phyloP scores from a whole-genome alignment of 495 filamentous ascomycete genomes.

The Tirmania nivea region DNA sequence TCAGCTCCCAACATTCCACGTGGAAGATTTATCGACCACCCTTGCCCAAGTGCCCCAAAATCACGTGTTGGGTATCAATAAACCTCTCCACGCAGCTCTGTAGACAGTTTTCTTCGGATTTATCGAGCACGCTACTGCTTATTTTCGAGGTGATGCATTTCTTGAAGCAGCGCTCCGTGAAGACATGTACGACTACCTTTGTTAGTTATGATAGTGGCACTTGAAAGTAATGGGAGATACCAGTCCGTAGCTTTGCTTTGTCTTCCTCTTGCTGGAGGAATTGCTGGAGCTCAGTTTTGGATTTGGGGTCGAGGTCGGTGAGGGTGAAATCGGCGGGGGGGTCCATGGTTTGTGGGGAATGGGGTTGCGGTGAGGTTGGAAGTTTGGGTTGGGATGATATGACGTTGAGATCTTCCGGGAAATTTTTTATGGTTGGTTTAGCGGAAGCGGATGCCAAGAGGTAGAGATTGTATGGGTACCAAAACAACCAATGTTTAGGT shows the following conservation, averaged over 20 bases:
- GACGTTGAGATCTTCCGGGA: no score
- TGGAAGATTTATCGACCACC: no score
- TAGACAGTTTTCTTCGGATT: conserved; percentile 54
- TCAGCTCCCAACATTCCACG: no score
- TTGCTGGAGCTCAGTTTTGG: conserved; percentile 70
- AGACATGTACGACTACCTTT: conserved; percentile 45
- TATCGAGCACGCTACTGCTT: conserved; percentile 44
- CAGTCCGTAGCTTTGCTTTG: conserved; percentile 55
- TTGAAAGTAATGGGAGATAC: conserved; percentile 25
- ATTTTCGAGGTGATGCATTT: conserved; percentile 55
- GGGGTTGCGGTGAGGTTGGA: no score
- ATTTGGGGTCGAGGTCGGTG: conserved; percentile 51
- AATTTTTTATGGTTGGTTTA: no score
- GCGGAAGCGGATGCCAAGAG: no score
- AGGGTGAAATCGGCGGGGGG: conserved; percentile 31
- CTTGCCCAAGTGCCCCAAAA: conserved; percentile 49
- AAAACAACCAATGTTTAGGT: no score
- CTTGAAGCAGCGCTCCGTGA: conserved; percentile 80
- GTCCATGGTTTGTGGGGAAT: not conserved
- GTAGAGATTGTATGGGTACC: no score
- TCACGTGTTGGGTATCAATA: conserved; percentile 62
- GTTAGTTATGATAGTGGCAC: not conserved
- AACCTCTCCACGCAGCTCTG: conserved; percentile 85
- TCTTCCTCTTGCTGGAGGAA: conserved; percentile 61
- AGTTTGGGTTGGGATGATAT: no score